These are phyloP conservation scores for Lecanoromycetidae sp. DNA, from an alignment of 2,329 filamentous ascomycete species.

Conservation along the genomic window DNA sequence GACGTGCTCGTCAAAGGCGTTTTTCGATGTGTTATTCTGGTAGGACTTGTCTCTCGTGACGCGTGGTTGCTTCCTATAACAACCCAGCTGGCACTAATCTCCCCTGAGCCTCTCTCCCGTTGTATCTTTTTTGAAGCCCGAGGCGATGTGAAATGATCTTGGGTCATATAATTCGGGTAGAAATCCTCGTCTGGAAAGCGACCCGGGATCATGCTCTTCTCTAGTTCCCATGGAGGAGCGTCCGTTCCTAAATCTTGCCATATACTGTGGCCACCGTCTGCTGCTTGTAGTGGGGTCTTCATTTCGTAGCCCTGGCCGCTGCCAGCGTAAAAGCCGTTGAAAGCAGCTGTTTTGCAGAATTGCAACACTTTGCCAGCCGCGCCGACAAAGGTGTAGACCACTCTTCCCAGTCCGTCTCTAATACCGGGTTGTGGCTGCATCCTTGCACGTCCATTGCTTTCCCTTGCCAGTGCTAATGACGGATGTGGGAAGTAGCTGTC, in stretches of 20 bases:
- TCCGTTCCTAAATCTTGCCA: slow-evolving; percentile 25
- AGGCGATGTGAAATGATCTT: slow-evolving; percentile 29
- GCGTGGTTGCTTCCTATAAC: slow-evolving; percentile 36
- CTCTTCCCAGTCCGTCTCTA: slow-evolving; percentile 26
- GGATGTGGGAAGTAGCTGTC: slow-evolving; percentile 13
- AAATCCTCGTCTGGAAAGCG: slow-evolving; percentile 41
- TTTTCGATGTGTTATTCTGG: slow-evolving; percentile 13
- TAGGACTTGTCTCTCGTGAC: slow-evolving; percentile 15
- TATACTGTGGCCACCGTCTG: slow-evolving; percentile 19
- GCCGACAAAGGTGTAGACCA: slow-evolving; percentile 22
- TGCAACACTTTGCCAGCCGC: slow-evolving; percentile 63
- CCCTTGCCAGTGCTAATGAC: slow-evolving; percentile 4
- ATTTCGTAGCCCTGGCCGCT: slow-evolving; percentile 62
- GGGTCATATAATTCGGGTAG: slow-evolving; percentile 33
- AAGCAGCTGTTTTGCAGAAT: slow-evolving; percentile 64
- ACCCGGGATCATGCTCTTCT: slow-evolving; percentile 32
- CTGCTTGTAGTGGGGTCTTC: slow-evolving; percentile 22
- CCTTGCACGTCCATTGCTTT: slow-evolving; percentile 14
- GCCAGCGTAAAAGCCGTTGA: slow-evolving; percentile 77
- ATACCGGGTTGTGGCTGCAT: slow-evolving; percentile 5
- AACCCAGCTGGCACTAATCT: slow-evolving; percentile 59
- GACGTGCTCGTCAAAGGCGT: slow-evolving; percentile 1
- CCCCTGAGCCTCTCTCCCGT: slow-evolving; percentile 37
- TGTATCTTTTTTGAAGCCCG: slow-evolving; percentile 37
- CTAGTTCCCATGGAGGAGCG: not conserved